These are phyloP conservation scores for Magnusiomyces sp. DNA, from an alignment of 1,139 yeast genomes.

Conservation along the genomic window DNA sequence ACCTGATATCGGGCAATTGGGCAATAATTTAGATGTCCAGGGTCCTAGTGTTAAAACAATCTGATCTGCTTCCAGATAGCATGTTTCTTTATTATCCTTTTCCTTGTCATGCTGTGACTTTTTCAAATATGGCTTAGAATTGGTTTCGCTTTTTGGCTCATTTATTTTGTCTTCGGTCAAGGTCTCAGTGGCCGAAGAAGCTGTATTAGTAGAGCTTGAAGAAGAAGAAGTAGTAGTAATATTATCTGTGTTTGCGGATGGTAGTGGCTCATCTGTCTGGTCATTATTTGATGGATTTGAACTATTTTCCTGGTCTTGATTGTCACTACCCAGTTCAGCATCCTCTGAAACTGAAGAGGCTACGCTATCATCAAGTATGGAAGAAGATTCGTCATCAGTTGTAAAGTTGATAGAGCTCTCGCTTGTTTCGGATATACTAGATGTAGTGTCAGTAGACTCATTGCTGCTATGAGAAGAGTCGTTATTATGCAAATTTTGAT, in stretches of 20 bases:
- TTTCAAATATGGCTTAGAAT: no score
- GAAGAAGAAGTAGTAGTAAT: no score
- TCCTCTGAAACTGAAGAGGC: slow-evolving; percentile 11
- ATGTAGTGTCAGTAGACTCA: slow-evolving; percentile 7
- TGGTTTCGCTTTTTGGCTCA: no score
- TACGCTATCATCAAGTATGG: slow-evolving; percentile 11
- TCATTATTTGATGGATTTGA: neutral
- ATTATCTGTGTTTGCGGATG: no score
- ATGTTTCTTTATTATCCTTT: slow-evolving; percentile 1
- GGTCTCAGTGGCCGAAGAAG: no score
- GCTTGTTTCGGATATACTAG: slow-evolving; percentile 13
- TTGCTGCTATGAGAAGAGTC: no score
- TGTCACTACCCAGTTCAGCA: slow-evolving; percentile 4
- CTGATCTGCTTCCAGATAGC: slow-evolving; percentile 51
- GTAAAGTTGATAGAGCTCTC: slow-evolving; percentile 10
- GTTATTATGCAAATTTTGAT: no score
- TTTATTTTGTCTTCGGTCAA: no score
- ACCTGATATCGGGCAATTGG: slow-evolving; percentile 89
- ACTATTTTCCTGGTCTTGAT: neutral
- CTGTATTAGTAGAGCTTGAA: no score
- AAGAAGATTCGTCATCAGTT: slow-evolving; percentile 13
- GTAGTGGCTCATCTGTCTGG: neutral
- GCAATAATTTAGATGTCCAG: slow-evolving; percentile 86
- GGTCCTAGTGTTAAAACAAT: slow-evolving; percentile 88
- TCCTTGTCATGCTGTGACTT: no score